A percentile compares a stretch with the other conserved stretches of the same genome.
These are phyloP conservation scores for Wallacemonas rigidus DNA, from an alignment of 208 protist genomes.

Conservation along the genomic window DNA sequence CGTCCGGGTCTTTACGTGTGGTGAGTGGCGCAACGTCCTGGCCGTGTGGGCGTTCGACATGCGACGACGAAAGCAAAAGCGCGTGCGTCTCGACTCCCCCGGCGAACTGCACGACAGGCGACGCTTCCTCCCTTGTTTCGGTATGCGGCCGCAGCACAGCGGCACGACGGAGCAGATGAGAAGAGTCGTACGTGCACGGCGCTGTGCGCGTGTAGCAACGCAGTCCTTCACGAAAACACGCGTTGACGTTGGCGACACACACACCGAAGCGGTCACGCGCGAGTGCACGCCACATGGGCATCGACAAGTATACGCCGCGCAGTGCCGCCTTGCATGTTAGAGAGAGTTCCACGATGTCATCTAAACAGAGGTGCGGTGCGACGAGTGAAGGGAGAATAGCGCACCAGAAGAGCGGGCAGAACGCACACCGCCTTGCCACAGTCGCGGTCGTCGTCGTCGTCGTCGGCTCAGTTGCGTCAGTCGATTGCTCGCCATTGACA, in stretches of 20 bases:
- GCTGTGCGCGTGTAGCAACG: neutral
- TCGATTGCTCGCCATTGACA: too few species aligned
- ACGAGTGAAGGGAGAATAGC: neutral
- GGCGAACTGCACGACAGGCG: too few species aligned
- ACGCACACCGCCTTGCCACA: neutral
- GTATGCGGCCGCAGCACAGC: neutral
- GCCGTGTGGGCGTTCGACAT: too few species aligned
- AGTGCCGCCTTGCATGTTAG: neutral
- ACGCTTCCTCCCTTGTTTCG: too few species aligned
- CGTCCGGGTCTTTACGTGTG: neutral
- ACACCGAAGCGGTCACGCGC: slow-evolving; percentile 5
- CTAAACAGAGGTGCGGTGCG: slow-evolving; percentile 7
- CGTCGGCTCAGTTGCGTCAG: neutral
- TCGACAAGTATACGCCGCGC: neutral
- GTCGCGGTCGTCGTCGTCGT: neutral
- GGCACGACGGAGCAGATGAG: neutral
- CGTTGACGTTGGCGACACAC: neutral
- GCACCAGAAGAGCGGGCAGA: slow-evolving; percentile 4
- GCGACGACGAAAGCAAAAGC: too few species aligned
- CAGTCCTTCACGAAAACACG: neutral
- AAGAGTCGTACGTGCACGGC: slow-evolving; percentile 8
- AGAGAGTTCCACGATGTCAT: slow-evolving; percentile 10
- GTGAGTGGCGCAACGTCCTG: neutral
- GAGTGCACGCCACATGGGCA: slow-evolving; percentile 1
- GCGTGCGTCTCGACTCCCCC: too few species aligned